Evolutionary conservation across 805 yeast genomes (phyloP).

Genomic region (Yarrowia deformans): DNA sequence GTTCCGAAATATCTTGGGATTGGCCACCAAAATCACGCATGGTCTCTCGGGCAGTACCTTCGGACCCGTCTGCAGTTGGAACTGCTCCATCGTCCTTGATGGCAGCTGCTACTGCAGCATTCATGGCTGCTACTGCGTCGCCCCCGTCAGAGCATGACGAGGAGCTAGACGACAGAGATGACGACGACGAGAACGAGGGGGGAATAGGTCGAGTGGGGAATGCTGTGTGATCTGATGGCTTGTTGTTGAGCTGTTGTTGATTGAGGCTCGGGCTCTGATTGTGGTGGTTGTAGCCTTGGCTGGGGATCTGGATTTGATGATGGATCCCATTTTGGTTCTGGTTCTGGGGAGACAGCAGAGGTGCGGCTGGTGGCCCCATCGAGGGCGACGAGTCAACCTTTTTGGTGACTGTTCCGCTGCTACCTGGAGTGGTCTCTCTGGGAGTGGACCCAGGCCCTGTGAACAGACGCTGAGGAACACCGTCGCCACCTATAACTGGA

Average conservation of each 20-base stretch:
- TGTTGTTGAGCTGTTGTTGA: not conserved
- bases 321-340: too few species aligned
- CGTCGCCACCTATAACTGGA: not conserved
- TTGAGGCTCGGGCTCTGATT: too few species aligned
- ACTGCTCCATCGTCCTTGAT: conserved; percentile 9
- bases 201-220: not conserved
- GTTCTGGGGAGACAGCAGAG: too few species aligned
- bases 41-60: conserved; percentile 1
- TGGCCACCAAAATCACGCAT: not conserved
- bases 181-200: conserved; percentile 16
- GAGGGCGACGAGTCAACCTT: not conserved
- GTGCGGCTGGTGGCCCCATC: not conserved
- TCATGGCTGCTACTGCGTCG: conserved; percentile 25
- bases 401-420: conserved; percentile 6
- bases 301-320: too few species aligned
- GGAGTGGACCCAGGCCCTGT: not conserved
- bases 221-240: not conserved
- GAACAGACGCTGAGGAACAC: conserved; percentile 8
- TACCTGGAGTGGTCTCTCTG: conserved; percentile 8
- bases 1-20: conserved; percentile 3
- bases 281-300: too few species aligned
- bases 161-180: conserved; percentile 8
- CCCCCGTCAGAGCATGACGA: conserved; percentile 14
- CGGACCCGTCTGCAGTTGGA: not conserved
- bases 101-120: conserved; percentile 26